Base-by-base conservation (phyloP, 2,329 filamentous ascomycete species). In the Volutella citrinella region DNA sequence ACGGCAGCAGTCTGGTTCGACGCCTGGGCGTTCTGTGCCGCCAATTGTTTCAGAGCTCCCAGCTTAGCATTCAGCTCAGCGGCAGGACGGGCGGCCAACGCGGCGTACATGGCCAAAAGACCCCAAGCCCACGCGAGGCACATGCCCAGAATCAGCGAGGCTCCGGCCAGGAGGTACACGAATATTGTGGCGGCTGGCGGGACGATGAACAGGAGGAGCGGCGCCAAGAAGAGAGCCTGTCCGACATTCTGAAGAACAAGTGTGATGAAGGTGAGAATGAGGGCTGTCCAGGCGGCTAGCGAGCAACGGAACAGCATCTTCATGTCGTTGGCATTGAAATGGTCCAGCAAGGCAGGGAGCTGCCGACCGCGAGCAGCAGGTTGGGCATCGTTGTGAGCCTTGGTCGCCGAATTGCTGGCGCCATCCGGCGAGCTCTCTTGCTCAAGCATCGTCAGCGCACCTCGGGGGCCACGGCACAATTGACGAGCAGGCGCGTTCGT, bases 101-200 rank as follows among this genome's bases (percentile, higher is more conserved):
- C 70, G 3, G 68, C 69, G 38, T 70, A 69, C 68, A 70, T 72
- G 0, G 61, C 55, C 27, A 72, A 52, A 3, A 70, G 54, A 5
- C 70, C 70, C 70, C 70, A 74, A 6, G 58, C 67, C 69, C 70
- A 73, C 5, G 62, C 69, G 0, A 70, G 45, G 19, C 58, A 64
- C 48, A 72, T 68, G 13, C 70, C 70, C 3, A 71, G 10, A 5
- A 72, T 49, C 5, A 73, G 51, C 1, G 70, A 64, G 1, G 68
- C 21, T 0, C 60, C 50, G 9, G 53, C 64, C 6, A 74, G 52
- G 3, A 74, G 42, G 38, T 68, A 68, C 23, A 73, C 50, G 21
- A 68, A 65, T 3, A 73, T 46, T 11, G 72, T 70, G 5, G 62
- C 61, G 4, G 63, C 59, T 0, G 69, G 69, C 0, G 70, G 69